Conservation (phyloP, 2,329 filamentous ascomycete species). For the Aureobasidium uvarum region DNA sequence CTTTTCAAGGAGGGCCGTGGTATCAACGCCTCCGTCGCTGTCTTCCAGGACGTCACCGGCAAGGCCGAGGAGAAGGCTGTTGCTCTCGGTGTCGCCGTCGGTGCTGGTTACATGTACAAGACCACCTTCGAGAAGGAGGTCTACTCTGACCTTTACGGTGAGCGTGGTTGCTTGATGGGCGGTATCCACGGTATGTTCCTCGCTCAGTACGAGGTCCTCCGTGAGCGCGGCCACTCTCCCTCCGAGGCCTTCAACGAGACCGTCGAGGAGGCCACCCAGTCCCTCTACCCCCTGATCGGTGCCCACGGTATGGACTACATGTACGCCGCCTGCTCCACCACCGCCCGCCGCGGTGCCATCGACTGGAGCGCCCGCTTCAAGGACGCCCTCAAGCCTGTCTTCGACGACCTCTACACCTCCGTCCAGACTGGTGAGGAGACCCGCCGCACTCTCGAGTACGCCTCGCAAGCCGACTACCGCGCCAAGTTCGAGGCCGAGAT, state of each 20-base stretch:
- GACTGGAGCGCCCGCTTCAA: conserved; percentile 99
- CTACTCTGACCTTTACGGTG: conserved; percentile 98
- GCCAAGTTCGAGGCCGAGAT: conserved; percentile 98
- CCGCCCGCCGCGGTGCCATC: conserved; percentile 95
- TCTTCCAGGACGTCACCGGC: conserved; percentile 97
- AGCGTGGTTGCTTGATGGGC: conserved; percentile 99
- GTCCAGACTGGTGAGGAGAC: conserved; percentile 93
- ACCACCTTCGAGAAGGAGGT: conserved; percentile 99
- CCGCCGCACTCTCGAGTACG: conserved; percentile 94
- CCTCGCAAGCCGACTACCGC: conserved; percentile 92
- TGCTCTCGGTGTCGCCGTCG: conserved; percentile 94
- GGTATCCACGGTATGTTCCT: conserved; percentile 99
- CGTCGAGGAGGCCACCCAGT: conserved; percentile 98
- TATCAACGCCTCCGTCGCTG: conserved; percentile 99
- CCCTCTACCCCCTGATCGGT: conserved; percentile 95
- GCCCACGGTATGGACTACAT: conserved; percentile 99
- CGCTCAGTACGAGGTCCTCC: conserved; percentile 99
- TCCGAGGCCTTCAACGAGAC: conserved; percentile 99
- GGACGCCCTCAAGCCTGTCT: conserved; percentile 96
- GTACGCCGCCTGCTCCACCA: conserved; percentile 99
- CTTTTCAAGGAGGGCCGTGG: conserved; percentile 99
- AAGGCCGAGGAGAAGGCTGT: conserved; percentile 98
- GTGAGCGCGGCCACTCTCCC: conserved; percentile 95
- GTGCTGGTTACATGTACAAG: conserved; percentile 98
- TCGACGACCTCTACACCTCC: conserved; percentile 93